Percentiles rank a stretch among this genome's conserved stretches.
Conservation (phyloP, 208 protist species). For the Tritrichomonas musculus region DNA sequence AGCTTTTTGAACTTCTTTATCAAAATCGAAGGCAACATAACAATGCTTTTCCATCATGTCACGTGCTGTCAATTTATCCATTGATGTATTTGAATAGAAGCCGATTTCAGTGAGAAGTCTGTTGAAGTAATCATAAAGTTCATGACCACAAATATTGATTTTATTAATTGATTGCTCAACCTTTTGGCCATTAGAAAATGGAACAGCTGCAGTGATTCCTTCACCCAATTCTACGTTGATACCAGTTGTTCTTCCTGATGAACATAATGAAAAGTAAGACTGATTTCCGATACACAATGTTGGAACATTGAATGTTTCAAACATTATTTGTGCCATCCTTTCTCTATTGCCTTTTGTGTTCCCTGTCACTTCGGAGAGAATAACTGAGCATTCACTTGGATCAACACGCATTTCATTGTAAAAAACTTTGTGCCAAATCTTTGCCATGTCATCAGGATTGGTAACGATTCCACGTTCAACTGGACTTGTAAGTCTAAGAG, state of each 20-base stretch:
- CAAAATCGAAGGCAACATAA: constrained; percentile 62
- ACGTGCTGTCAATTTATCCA: constrained; percentile 62
- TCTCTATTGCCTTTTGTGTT: constrained; percentile 73
- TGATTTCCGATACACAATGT: constrained; percentile 75
- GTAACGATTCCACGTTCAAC: constrained; percentile 40
- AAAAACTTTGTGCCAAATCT: constrained; percentile 50
- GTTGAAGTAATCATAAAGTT: constrained; percentile 62
- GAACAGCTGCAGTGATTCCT: constrained; percentile 85
- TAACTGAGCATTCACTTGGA: constrained; percentile 88
- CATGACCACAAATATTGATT: constrained; percentile 60
- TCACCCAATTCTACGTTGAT: constrained; percentile 85
- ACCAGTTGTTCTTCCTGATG: constrained; percentile 69
- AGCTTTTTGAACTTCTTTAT: constrained; percentile 54
- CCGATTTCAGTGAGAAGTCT: constrained; percentile 57
- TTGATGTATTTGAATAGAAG: constrained; percentile 54
- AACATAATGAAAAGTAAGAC: constrained; percentile 77
- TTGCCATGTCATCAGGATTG: constrained; percentile 52
- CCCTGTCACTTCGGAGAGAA: constrained; percentile 72
- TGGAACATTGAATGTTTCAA: constrained; percentile 69
- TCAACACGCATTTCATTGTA: constrained; percentile 76
- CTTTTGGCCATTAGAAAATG: constrained; percentile 77
- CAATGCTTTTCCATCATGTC: constrained; percentile 68
- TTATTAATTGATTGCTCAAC: constrained; percentile 59
- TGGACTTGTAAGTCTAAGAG: constrained; percentile 34
- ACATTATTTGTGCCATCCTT: constrained; percentile 76